Percentiles rank a stretch among this genome's conserved stretches.
These are phyloP conservation scores for Trichoderma oligosporum DNA, from an alignment of 2,329 filamentous ascomycete genomes.

Conservation along the genomic window DNA sequence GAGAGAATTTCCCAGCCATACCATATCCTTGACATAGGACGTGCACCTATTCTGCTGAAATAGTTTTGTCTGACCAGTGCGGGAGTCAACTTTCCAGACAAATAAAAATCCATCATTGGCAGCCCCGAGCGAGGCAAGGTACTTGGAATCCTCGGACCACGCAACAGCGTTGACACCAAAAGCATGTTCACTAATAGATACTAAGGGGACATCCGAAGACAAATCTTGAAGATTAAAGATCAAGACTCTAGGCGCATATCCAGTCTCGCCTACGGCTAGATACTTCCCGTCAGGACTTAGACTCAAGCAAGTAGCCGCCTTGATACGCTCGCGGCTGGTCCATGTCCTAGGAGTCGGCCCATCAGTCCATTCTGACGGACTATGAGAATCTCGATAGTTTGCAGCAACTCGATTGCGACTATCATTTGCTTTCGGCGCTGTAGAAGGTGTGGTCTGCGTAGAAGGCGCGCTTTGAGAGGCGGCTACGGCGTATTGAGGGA, in stretches of 20 bases:
- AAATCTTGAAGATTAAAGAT: slow-evolving; percentile 82
- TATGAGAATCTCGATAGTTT: slow-evolving; percentile 47
- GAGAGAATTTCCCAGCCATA: slow-evolving; percentile 81
- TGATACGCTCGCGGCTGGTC: slow-evolving; percentile 88
- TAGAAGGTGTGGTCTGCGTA: slow-evolving; percentile 40
- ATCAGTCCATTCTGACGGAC: slow-evolving; percentile 56
- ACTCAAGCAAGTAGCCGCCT: slow-evolving; percentile 86
- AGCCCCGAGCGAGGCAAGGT: slow-evolving; percentile 81
- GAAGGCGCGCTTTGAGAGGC: slow-evolving; percentile 50
- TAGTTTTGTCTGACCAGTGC: slow-evolving; percentile 72
- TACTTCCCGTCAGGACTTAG: slow-evolving; percentile 84
- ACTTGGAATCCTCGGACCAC: slow-evolving; percentile 83
- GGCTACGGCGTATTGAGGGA: slow-evolving; percentile 60
- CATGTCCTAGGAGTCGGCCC: slow-evolving; percentile 66
- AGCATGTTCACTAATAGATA: slow-evolving; percentile 82
- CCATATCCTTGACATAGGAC: slow-evolving; percentile 77
- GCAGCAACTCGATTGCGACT: slow-evolving; percentile 55
- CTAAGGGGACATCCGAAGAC: slow-evolving; percentile 75
- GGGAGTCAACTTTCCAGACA: slow-evolving; percentile 82
- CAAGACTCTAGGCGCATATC: slow-evolving; percentile 85
- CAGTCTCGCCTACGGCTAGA: slow-evolving; percentile 90
- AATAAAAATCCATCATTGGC: slow-evolving; percentile 93
- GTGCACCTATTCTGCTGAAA: slow-evolving; percentile 90
- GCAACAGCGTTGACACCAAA: slow-evolving; percentile 85
- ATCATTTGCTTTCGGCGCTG: slow-evolving; percentile 60